Percentiles rank a stretch among this genome's conserved stretches.
Evolutionary conservation across 768 basidiomycete species (phyloP).

Genomic region (Mrakia frigida): DNA sequence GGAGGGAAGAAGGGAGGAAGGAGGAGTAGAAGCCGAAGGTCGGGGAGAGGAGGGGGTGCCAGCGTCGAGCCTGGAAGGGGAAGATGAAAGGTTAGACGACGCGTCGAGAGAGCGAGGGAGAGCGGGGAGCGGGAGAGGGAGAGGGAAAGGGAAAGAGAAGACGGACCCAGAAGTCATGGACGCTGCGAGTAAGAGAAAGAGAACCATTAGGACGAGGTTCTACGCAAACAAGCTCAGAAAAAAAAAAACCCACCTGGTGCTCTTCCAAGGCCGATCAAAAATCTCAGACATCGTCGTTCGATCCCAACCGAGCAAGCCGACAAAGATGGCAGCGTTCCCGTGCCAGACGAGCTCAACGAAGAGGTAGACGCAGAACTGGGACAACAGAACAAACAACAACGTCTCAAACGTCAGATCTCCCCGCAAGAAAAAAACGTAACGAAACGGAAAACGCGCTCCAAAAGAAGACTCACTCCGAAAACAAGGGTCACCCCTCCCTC

Average conservation of each 20-base stretch:
- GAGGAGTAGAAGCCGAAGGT: slow-evolving; percentile 30
- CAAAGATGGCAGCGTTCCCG: neutral
- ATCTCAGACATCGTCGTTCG: slow-evolving; percentile 17
- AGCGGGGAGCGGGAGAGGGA: too few species aligned
- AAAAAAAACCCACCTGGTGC: neutral
- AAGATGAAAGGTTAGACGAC: neutral
- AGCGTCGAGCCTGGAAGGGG: slow-evolving; percentile 15
- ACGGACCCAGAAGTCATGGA: slow-evolving; percentile 29
- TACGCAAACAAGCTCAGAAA: neutral
- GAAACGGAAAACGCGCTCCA: neutral
- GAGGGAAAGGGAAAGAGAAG: neutral
- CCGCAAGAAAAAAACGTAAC: too few species aligned
- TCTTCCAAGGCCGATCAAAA: slow-evolving; percentile 25
- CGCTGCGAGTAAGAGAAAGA: neutral
- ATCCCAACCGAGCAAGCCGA: slow-evolving; percentile 23
- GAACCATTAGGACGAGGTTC: neutral
- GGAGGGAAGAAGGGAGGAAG: neutral
- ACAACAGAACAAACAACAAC: neutral
- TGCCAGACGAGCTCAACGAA: slow-evolving; percentile 30
- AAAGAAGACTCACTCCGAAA: neutral
- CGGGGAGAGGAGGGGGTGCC: slow-evolving; percentile 28
- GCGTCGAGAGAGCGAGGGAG: too few species aligned
- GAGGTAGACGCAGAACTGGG: slow-evolving; percentile 21
- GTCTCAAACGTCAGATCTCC: too few species aligned
- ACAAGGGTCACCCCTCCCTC: neutral